Conservation (phyloP, 2,329 filamentous ascomycete species). For the Xylogone sp. region DNA sequence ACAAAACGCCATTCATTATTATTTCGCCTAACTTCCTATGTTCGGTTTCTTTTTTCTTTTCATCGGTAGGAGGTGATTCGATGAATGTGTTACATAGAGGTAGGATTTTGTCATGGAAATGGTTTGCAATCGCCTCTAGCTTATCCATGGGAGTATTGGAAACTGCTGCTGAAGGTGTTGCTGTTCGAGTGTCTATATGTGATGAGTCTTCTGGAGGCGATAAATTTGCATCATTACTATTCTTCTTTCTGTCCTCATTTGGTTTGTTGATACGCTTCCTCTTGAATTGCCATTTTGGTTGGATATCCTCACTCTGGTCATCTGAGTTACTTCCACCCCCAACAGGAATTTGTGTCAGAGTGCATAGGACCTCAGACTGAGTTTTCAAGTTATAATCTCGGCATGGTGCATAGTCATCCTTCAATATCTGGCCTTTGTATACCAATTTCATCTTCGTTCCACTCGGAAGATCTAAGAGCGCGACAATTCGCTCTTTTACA, state of each 20-base stretch:
- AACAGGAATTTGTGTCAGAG: slow-evolving; percentile 48
- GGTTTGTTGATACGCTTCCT: slow-evolving; percentile 37
- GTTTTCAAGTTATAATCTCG: slow-evolving; percentile 60
- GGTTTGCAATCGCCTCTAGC: slow-evolving; percentile 59
- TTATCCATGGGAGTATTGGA: slow-evolving; percentile 51
- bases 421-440: slow-evolving; percentile 70
- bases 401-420: slow-evolving; percentile 55
- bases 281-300: slow-evolving; percentile 34
- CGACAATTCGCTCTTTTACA: slow-evolving; percentile 62
- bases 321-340: slow-evolving; percentile 37
- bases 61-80: slow-evolving; percentile 57
- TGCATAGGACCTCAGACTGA: slow-evolving; percentile 57
- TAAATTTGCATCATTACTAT: slow-evolving; percentile 27
- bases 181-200: slow-evolving; percentile 25
- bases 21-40: slow-evolving; percentile 74
- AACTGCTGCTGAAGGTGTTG: slow-evolving; percentile 29
- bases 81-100: slow-evolving; percentile 62
- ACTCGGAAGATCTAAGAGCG: slow-evolving; percentile 61
- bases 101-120: slow-evolving; percentile 62
- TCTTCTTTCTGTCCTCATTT: slow-evolving; percentile 42
- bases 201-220: slow-evolving; percentile 25
- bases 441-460: slow-evolving; percentile 60
- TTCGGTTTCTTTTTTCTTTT: slow-evolving; percentile 67
- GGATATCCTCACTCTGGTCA: slow-evolving; percentile 37
- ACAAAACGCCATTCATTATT: slow-evolving; percentile 68